phyloP scores from a whole-genome alignment of 345 rosid genomes.

The Luvunga scandens region DNA sequence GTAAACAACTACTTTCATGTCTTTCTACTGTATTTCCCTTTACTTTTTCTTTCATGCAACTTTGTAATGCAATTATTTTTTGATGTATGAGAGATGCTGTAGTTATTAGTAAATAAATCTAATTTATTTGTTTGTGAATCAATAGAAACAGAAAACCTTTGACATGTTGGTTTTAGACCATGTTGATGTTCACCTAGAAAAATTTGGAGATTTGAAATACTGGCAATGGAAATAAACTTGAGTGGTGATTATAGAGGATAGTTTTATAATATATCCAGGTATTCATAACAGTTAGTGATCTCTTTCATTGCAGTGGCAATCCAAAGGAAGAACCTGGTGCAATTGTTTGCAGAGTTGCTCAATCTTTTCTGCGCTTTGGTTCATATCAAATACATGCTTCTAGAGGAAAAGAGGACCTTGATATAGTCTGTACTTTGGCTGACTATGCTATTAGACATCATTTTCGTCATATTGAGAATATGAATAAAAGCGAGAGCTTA shows the following conservation, averaged over 20 bases:
- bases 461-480: constrained; percentile 82
- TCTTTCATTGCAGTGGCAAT: constrained; percentile 69
- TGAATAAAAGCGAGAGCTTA: constrained; percentile 73
- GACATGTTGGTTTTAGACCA: not conserved
- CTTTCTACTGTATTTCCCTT: not conserved
- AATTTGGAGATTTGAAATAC: not conserved
- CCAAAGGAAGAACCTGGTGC: constrained; percentile 98
- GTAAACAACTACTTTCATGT: not conserved
- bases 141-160: not conserved
- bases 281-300: constrained; percentile 2
- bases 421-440: constrained; percentile 70
- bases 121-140: not conserved
- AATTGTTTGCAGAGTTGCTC: constrained; percentile 89
- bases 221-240: not conserved
- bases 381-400: constrained; percentile 90
- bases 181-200: not conserved
- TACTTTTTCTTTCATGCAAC: not conserved
- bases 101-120: not conserved
- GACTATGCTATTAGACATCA: constrained; percentile 92
- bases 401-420: constrained; percentile 87
- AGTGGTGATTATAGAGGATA: not conserved
- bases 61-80: not conserved
- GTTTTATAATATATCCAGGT: not conserved
- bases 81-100: not conserved
- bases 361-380: constrained; percentile 85